phyloP scores from a whole-genome alignment of 345 rosid species.

The Eucalyptus regnans region DNA sequence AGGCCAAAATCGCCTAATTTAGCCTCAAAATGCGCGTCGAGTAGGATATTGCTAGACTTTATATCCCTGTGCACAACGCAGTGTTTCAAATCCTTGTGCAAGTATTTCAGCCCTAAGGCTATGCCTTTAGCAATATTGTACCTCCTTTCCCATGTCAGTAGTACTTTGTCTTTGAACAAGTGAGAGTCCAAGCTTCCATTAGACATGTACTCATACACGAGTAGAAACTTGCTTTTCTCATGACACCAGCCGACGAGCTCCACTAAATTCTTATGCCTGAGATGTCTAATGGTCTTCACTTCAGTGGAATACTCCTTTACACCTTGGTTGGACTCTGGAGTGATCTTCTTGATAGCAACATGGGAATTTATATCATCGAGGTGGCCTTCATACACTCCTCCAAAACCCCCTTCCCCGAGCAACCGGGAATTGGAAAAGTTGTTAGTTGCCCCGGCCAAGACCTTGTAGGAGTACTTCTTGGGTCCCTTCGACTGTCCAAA shows the following conservation, averaged over 20 bases:
- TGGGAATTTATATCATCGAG: neutral
- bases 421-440: neutral
- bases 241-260: neutral
- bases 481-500: neutral
- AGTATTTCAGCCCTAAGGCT: slow-evolving; percentile 8
- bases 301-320: neutral
- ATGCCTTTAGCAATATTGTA: slow-evolving; percentile 8
- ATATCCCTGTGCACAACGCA: slow-evolving; percentile 18
- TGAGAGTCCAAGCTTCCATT: slow-evolving; percentile 3
- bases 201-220: slow-evolving; percentile 9
- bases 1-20: slow-evolving; percentile 23
- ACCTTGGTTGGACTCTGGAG: neutral
- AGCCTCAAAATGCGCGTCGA: slow-evolving; percentile 5
- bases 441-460: neutral
- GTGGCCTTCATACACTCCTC: neutral
- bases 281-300: neutral
- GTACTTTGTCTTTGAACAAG: neutral
- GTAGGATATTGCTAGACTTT: slow-evolving; percentile 13
- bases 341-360: neutral
- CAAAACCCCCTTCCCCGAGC: neutral
- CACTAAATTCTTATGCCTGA: neutral
- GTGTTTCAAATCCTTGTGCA: slow-evolving; percentile 9
- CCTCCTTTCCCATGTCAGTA: slow-evolving; percentile 8
- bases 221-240: neutral
- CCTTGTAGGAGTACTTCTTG: neutral